Conservation (phyloP, 2,329 filamentous ascomycete genomes). For the Passalora sequoiae region DNA sequence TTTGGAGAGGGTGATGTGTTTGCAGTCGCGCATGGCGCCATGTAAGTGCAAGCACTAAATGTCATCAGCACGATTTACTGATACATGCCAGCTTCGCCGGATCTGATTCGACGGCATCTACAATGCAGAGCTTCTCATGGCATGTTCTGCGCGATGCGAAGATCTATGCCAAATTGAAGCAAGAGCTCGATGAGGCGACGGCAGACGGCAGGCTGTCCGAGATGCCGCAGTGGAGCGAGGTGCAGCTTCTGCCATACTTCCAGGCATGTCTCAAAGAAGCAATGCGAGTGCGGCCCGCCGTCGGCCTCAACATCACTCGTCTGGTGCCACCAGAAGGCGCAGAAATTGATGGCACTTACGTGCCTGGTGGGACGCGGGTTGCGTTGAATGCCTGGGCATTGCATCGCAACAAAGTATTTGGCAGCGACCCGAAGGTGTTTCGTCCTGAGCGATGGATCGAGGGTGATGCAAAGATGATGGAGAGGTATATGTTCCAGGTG, state of each 20-base stretch:
- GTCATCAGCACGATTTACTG: background rate
- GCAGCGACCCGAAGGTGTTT: constrained; percentile 12
- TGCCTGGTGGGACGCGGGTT: constrained; percentile 50
- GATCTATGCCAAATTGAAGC: constrained; percentile 46
- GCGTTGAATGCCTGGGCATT: constrained; percentile 54
- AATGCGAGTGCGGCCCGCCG: constrained; percentile 53
- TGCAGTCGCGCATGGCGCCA: constrained; percentile 53
- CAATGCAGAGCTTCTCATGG: constrained; percentile 55
- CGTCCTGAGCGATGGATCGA: constrained; percentile 23
- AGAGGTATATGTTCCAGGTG: constrained; percentile 54
- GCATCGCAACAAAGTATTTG: constrained; percentile 39
- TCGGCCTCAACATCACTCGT: constrained; percentile 52
- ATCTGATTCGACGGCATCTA: constrained; percentile 57
- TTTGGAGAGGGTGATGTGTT: constrained; percentile 53
- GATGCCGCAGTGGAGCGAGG: constrained; percentile 36
- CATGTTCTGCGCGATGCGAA: constrained; percentile 43
- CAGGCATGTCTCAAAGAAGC: constrained; percentile 55
- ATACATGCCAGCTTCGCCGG: constrained; percentile 44
- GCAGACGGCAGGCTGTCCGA: constrained; percentile 21
- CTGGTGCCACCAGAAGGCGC: constrained; percentile 49
- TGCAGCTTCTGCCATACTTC: constrained; percentile 50
- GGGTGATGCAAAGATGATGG: constrained; percentile 44
- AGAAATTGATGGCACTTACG: constrained; percentile 47
- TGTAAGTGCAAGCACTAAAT: constrained; percentile 42
- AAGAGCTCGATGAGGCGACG: constrained; percentile 34